Conservation (phyloP, 805 yeast species). For the Wickerhamiella vanderwaltii region DNA sequence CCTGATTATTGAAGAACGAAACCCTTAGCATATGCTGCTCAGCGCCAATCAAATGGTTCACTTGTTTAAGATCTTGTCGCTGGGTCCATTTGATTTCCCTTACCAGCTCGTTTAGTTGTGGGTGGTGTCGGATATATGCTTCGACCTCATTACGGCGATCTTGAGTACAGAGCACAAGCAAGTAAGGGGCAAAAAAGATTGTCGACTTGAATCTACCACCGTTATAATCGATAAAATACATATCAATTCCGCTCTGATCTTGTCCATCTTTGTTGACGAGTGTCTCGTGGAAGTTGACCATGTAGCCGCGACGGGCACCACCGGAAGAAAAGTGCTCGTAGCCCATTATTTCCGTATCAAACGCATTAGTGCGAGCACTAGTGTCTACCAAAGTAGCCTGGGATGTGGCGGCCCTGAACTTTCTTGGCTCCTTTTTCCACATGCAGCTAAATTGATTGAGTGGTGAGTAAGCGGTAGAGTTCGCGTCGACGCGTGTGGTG, state of each 20-base stretch:
- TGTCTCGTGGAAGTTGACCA: conserved; percentile 87
- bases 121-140: conserved; percentile 38
- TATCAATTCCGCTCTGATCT: conserved; percentile 87
- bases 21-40: conserved; percentile 52
- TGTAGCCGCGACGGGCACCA: conserved; percentile 72
- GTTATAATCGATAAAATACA: conserved; percentile 87
- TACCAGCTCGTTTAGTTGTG: conserved; percentile 30
- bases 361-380: conserved; percentile 1
- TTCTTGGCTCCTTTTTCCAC: conserved; percentile 9
- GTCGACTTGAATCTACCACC: conserved; percentile 93
- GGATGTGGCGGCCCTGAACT: conserved; percentile 4
- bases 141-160: conserved; percentile 63
- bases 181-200: conserved; percentile 74
- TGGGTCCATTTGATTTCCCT: conserved; percentile 52
- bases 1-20: conserved; percentile 60
- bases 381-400: conserved; percentile 7
- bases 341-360: conserved; percentile 60
- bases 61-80: conserved; percentile 71
- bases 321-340: conserved; percentile 69
- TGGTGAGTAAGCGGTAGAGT: conserved; percentile 1
- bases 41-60: conserved; percentile 78
- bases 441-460: conserved; percentile 8
- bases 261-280: conserved; percentile 34
- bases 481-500: background rate
- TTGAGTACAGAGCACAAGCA: conserved; percentile 48